A percentile compares a stretch with the other conserved stretches of the same genome.
phyloP scores from a whole-genome alignment of 2,329 filamentous ascomycete genomes.

The Trichoderma breve region DNA sequence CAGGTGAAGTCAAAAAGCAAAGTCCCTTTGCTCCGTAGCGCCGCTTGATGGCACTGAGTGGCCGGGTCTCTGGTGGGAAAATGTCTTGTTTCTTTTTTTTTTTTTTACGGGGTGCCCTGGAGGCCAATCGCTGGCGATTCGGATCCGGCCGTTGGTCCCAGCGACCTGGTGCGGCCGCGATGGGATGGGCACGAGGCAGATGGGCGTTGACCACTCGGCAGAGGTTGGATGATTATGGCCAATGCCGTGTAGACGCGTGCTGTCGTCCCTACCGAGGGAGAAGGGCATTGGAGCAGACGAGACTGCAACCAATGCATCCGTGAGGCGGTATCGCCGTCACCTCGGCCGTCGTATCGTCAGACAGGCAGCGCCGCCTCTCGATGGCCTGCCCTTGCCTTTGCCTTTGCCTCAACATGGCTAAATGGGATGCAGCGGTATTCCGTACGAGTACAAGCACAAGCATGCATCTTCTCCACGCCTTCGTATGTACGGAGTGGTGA shows the following conservation, averaged over 20 bases:
- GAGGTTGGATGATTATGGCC: background rate
- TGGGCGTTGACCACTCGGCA: background rate
- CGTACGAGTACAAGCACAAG: background rate
- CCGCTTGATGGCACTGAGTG: background rate
- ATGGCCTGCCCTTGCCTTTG: background rate
- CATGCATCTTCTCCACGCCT: background rate
- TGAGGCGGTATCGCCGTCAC: background rate
- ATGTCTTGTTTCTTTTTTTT: background rate
- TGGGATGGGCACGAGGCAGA: background rate
- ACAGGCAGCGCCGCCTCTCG: background rate
- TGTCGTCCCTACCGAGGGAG: background rate
- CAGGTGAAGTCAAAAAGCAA: background rate
- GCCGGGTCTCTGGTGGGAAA: background rate
- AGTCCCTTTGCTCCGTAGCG: constrained; percentile 6
- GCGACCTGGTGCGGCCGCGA: constrained; percentile 2
- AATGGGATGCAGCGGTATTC: background rate
- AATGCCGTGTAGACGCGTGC: background rate
- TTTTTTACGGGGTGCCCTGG: background rate
- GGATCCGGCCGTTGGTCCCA: constrained; percentile 11
- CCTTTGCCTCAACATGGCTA: background rate
- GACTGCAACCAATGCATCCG: background rate
- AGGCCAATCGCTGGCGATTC: background rate
- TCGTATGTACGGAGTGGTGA: background rate
- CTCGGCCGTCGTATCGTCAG: background rate
- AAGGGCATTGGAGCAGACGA: background rate